phyloP scores from a whole-genome alignment of 768 basidiomycete species.

The Russula virescens region DNA sequence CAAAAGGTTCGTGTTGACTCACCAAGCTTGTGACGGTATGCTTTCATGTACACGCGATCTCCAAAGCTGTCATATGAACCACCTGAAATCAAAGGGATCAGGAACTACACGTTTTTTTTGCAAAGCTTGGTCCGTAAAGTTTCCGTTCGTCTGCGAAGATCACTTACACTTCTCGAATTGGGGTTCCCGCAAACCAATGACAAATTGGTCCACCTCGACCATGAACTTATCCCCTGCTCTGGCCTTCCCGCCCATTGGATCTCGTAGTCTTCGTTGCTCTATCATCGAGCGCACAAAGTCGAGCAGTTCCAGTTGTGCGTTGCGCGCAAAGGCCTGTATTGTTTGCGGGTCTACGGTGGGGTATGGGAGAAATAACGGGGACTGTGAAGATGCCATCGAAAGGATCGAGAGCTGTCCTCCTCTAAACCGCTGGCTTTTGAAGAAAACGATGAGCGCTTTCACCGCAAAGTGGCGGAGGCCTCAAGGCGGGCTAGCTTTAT shows the following conservation, averaged over 20 bases:
- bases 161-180: slow-evolving; percentile 21
- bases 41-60: slow-evolving; percentile 23
- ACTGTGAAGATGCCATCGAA: slow-evolving; percentile 18
- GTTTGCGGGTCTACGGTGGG: slow-evolving; percentile 11
- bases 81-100: slow-evolving; percentile 12
- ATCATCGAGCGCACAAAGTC: slow-evolving; percentile 22
- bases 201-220: slow-evolving; percentile 23
- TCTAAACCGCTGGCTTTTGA: slow-evolving; percentile 20
- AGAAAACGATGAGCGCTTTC: slow-evolving; percentile 15
- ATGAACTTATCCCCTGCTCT: slow-evolving; percentile 20
- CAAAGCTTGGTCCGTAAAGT: not conserved
- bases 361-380: slow-evolving; percentile 17
- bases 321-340: slow-evolving; percentile 15
- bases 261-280: slow-evolving; percentile 20
- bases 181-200: slow-evolving; percentile 20
- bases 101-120: slow-evolving; percentile 11
- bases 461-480: slow-evolving; percentile 12
- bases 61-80: slow-evolving; percentile 22
- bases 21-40: slow-evolving; percentile 22
- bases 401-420: slow-evolving; percentile 6
- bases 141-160: slow-evolving; percentile 9
- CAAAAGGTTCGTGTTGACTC: not conserved
- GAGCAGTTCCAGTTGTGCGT: slow-evolving; percentile 18
- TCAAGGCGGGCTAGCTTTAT: slow-evolving; percentile 23
- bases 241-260: slow-evolving; percentile 20